Evolutionary conservation across 345 rosid genomes (phyloP).

Genomic region (Eucalyptus paniculata): DNA sequence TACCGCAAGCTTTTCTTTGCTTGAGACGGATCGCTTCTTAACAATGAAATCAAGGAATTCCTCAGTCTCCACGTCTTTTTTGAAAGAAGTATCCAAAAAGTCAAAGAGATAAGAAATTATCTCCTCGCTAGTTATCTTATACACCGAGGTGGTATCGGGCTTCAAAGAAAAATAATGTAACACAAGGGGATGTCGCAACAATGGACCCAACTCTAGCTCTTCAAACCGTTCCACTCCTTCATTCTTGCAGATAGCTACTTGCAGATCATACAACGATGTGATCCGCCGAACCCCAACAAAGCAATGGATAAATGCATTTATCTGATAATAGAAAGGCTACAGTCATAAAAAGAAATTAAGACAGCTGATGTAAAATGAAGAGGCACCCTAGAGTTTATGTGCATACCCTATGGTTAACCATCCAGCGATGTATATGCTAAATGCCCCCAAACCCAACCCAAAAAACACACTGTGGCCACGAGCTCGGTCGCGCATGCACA

Average conservation of each 20-base stretch:
- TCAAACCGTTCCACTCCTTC: constrained; percentile 62
- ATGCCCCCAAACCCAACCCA: neutral
- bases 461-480: neutral
- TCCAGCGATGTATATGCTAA: neutral
- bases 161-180: constrained; percentile 47
- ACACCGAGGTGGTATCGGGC: constrained; percentile 21
- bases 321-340: constrained; percentile 18
- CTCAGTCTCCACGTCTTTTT: constrained; percentile 22
- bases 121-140: constrained; percentile 50
- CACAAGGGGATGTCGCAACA: constrained; percentile 57
- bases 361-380: neutral
- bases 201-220: constrained; percentile 72
- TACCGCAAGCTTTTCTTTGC: constrained; percentile 66
- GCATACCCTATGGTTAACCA: neutral
- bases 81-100: constrained; percentile 2
- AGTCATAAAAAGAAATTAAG: neutral
- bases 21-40: constrained; percentile 24
- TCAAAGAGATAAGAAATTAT: constrained; percentile 41
- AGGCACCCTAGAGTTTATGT: neutral
- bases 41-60: constrained; percentile 68
- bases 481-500: neutral
- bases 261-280: constrained; percentile 71
- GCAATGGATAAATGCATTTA: constrained; percentile 88
- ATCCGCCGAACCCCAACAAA: constrained; percentile 63
- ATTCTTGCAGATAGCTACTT: constrained; percentile 56